A percentile compares a stretch with the other conserved stretches of the same genome.
These are phyloP conservation scores for Colletotrichum sp. DNA, from an alignment of 2,329 filamentous ascomycete genomes.

Conservation along the genomic window DNA sequence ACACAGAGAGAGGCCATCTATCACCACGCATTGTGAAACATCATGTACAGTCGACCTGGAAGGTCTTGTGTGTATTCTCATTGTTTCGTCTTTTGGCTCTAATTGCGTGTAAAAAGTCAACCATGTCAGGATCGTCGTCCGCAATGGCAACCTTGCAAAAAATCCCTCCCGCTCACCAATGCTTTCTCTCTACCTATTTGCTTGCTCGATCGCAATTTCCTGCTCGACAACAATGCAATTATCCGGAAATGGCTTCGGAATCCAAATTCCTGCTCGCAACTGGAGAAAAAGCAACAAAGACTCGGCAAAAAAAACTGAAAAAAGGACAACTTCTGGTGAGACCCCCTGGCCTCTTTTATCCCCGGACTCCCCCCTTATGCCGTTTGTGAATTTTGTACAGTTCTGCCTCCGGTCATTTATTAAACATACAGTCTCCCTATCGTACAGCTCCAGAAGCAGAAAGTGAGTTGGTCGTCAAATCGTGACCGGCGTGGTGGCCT, in stretches of 20 bases:
- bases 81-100: constrained; percentile 1
- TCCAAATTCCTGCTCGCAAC: constrained; percentile 16
- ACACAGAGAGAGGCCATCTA: background rate
- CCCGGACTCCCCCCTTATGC: constrained; percentile 17
- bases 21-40: background rate
- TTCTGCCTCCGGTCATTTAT: constrained; percentile 18
- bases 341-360: constrained; percentile 9
- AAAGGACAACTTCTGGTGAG: constrained; percentile 7
- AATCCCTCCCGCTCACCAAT: background rate
- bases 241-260: constrained; percentile 15
- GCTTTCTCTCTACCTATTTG: background rate
- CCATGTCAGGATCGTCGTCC: background rate
- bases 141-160: background rate
- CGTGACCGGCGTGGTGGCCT: background rate
- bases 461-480: constrained; percentile 11
- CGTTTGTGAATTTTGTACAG: constrained; percentile 15
- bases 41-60: background rate
- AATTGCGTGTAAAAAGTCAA: background rate
- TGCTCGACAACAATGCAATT: constrained; percentile 16
- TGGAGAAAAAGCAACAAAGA: background rate
- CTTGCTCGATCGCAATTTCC: constrained; percentile 10
- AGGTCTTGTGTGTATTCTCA: background rate
- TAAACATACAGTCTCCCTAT: constrained; percentile 20
- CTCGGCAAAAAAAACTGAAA: background rate
- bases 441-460: constrained; percentile 14